Conservation (phyloP, 2,329 filamentous ascomycete genomes). For the Microthyrium microscopicum region DNA sequence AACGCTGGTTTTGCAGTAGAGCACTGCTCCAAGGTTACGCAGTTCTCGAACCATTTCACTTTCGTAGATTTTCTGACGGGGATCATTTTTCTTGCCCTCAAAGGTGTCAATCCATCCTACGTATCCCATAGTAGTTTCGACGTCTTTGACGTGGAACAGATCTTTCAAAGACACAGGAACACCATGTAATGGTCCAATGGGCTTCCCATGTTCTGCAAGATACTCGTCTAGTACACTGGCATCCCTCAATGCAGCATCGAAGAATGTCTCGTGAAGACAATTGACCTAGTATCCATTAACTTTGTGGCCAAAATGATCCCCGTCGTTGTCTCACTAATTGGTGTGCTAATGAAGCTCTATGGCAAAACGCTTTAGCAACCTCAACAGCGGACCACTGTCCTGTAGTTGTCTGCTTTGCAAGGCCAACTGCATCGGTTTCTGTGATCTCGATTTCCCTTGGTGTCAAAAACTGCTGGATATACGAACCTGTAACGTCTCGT, state of each 20-base stretch:
- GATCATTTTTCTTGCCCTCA: constrained; percentile 34
- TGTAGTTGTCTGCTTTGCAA: constrained; percentile 35
- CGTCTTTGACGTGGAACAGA: constrained; percentile 30
- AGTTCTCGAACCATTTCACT: constrained; percentile 41
- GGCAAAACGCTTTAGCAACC: constrained; percentile 39
- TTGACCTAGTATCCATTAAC: constrained; percentile 11
- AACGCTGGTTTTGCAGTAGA: constrained; percentile 40
- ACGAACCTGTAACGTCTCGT: constrained; percentile 38
- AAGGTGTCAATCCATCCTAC: constrained; percentile 45
- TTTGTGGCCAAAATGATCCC: not conserved
- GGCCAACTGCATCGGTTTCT: constrained; percentile 39
- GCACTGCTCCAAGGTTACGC: constrained; percentile 34
- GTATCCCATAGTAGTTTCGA: constrained; percentile 39
- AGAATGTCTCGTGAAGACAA: constrained; percentile 32
- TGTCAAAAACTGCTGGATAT: constrained; percentile 38
- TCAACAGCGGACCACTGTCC: constrained; percentile 41
- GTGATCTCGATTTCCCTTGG: constrained; percentile 42
- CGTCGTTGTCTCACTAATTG: constrained; percentile 21
- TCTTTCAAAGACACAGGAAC: constrained; percentile 32
- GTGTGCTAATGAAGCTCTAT: constrained; percentile 35
- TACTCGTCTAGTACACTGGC: constrained; percentile 25
- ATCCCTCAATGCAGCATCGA: constrained; percentile 26
- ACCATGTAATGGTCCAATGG: constrained; percentile 29
- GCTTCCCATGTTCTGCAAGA: not conserved
- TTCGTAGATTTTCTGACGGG: constrained; percentile 34